Evolutionary conservation across 345 rosid genomes (phyloP).

Genomic region (Populus euphratica): DNA sequence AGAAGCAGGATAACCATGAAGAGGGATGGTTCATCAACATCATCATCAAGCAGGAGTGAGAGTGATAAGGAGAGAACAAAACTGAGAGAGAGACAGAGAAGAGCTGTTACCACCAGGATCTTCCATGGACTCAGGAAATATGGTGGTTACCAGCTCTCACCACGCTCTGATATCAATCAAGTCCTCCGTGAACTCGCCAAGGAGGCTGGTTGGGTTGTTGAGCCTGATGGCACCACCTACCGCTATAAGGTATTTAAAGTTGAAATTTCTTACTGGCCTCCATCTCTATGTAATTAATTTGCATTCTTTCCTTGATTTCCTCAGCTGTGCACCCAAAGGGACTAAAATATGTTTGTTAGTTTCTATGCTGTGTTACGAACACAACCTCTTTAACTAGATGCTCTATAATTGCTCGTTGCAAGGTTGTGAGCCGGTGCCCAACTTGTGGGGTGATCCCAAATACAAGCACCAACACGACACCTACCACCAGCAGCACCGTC

Average conservation of each 20-base stretch:
- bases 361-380: neutral
- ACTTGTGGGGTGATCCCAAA: slow-evolving; percentile 26
- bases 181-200: slow-evolving; percentile 47
- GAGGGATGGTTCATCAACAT: slow-evolving; percentile 7
- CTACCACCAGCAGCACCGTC: slow-evolving; percentile 31
- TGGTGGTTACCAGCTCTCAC: slow-evolving; percentile 45
- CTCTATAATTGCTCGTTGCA: neutral
- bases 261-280: too few relatives aligned
- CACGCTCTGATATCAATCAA: slow-evolving; percentile 47
- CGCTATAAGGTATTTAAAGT: slow-evolving; percentile 23
- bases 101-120: slow-evolving; percentile 48
- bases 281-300: neutral
- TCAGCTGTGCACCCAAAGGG: too few relatives aligned
- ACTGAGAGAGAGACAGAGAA: slow-evolving; percentile 48
- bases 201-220: slow-evolving; percentile 53
- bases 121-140: slow-evolving; percentile 43
- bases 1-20: slow-evolving; percentile 9
- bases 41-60: slow-evolving; percentile 32
- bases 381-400: too few relatives aligned
- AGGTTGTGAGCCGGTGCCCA: slow-evolving; percentile 33
- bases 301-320: neutral
- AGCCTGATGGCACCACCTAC: slow-evolving; percentile 51
- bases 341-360: too few relatives aligned
- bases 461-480: slow-evolving; percentile 26
- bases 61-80: slow-evolving; percentile 52